phyloP scores from a whole-genome alignment of 352 stramenopile genomes.

The Aphanomyces astaci region DNA sequence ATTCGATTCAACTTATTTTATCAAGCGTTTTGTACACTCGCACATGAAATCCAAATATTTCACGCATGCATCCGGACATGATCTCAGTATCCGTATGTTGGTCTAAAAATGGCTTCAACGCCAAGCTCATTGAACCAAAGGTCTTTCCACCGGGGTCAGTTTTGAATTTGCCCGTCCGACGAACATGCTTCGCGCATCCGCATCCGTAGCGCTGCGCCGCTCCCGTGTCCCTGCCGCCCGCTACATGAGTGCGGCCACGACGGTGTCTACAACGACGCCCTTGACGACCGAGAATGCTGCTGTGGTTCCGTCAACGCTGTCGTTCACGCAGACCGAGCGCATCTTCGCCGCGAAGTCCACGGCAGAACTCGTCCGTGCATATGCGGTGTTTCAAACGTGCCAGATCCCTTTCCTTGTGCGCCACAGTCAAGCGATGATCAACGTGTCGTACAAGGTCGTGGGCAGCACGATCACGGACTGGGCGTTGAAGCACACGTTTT shows the following conservation, averaged over 20 bases:
- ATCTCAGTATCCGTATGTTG: slow-evolving; percentile 1
- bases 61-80: too few relatives aligned
- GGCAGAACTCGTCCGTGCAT: slow-evolving; percentile 77
- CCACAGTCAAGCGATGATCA: slow-evolving; percentile 80
- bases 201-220: background rate
- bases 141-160: background rate
- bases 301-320: slow-evolving; percentile 24
- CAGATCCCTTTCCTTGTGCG: slow-evolving; percentile 80
- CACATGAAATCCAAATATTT: too few relatives aligned
- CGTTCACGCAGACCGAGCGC: slow-evolving; percentile 70
- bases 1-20: too few relatives aligned
- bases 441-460: slow-evolving; percentile 70
- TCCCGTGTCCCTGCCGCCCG: background rate
- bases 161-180: background rate
- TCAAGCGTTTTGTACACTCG: too few relatives aligned
- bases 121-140: background rate
- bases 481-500: slow-evolving; percentile 91
- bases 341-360: slow-evolving; percentile 82
- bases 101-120: slow-evolving; percentile 3
- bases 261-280: background rate
- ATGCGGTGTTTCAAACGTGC: slow-evolving; percentile 83
- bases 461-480: slow-evolving; percentile 81
- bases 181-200: slow-evolving; percentile 9
- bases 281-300: background rate
- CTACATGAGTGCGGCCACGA: background rate